phyloP scores from a whole-genome alignment of 1,284 basidiomycete genomes.

The Meripilus lineatus region DNA sequence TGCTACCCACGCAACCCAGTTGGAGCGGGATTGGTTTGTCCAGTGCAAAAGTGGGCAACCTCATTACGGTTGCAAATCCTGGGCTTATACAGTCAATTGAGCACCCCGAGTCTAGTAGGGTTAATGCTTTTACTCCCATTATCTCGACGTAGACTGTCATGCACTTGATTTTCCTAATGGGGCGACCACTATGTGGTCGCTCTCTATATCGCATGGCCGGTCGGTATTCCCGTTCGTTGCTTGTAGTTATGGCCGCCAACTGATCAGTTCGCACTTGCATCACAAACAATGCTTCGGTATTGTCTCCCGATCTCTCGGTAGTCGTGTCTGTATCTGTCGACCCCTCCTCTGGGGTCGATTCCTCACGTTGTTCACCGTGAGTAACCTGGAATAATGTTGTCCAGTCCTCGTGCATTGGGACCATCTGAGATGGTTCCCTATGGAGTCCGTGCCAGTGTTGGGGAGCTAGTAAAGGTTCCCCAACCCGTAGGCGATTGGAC shows the following conservation, averaged over 20 bases:
- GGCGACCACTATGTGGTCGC: not conserved
- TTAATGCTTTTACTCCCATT: not conserved
- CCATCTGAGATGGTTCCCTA: too few species aligned
- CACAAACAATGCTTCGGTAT: too few species aligned
- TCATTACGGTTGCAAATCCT: not conserved
- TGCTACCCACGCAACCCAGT: not conserved
- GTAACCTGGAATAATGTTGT: too few species aligned
- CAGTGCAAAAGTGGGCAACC: not conserved
- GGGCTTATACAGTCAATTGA: not conserved
- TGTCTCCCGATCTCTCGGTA: too few species aligned
- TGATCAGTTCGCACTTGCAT: not conserved
- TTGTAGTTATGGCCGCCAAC: not conserved
- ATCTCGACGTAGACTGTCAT: not conserved
- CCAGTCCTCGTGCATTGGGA: too few species aligned
- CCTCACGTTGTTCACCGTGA: too few species aligned
- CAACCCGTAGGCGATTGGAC: too few species aligned
- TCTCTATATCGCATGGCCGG: not conserved
- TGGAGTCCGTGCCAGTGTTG: too few species aligned
- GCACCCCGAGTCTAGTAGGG: conserved; percentile 2
- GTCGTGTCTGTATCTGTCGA: too few species aligned
- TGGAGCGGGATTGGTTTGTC: not conserved
- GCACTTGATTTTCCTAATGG: not conserved
- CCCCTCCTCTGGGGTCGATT: too few species aligned
- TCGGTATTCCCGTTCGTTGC: not conserved
- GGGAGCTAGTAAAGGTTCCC: too few species aligned